Evolutionary conservation across 1,284 basidiomycete genomes (phyloP).

Genomic region (Rhodotorula mucilaginosa): DNA sequence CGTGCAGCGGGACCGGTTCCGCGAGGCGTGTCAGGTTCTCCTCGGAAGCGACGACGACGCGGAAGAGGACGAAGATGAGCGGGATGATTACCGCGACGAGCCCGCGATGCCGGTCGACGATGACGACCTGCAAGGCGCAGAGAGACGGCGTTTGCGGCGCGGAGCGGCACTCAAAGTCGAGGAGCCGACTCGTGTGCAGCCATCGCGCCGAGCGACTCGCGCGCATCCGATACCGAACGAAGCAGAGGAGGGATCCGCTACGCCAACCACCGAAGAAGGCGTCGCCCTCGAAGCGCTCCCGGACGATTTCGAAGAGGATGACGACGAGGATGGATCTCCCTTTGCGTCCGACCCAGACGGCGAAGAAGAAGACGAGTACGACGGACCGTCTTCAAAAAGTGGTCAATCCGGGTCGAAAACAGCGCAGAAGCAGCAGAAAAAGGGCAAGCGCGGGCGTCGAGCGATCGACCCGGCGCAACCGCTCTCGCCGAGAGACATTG

Average conservation of each 20-base stretch:
- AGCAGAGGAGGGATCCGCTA: background rate
- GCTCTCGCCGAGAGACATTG: slow-evolving; percentile 31
- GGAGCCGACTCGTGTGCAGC: slow-evolving; percentile 2
- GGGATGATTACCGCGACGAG: slow-evolving; percentile 2
- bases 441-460: background rate
- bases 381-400: slow-evolving; percentile 1
- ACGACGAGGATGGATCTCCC: background rate
- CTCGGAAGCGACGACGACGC: slow-evolving; percentile 4
- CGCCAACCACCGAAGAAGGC: background rate
- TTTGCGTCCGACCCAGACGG: background rate
- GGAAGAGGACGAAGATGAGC: slow-evolving; percentile 2
- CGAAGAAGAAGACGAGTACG: background rate
- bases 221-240: background rate
- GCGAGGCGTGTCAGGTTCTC: slow-evolving; percentile 27
- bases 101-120: background rate
- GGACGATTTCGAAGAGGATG: background rate
- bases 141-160: background rate
- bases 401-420: background rate
- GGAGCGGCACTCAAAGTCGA: background rate
- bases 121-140: background rate
- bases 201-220: background rate
- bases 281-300: slow-evolving; percentile 1
- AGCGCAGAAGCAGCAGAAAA: slow-evolving; percentile 4
- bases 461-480: slow-evolving; percentile 2
- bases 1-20: slow-evolving; percentile 30